A percentile compares a stretch with the other conserved stretches of the same genome.
phyloP scores from a whole-genome alignment of 2,329 filamentous ascomycete genomes.

The Penicillium polonicum region DNA sequence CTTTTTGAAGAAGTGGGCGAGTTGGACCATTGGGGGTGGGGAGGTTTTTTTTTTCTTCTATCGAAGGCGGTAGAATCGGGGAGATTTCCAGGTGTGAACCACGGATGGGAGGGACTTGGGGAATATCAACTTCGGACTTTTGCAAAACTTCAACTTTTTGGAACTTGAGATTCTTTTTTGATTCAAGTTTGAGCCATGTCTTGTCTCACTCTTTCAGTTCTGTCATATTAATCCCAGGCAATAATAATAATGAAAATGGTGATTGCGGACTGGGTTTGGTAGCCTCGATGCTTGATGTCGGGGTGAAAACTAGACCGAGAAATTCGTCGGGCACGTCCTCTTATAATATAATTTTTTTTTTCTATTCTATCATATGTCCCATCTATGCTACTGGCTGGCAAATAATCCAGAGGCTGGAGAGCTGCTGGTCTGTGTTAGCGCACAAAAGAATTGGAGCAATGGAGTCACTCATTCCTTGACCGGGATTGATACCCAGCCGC shows the following conservation, averaged over 20 bases:
- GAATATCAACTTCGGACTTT: not conserved
- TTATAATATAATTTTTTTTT: conserved; percentile 16
- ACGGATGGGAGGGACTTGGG: conserved; percentile 6
- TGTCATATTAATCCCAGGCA: not conserved
- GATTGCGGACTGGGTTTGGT: not conserved
- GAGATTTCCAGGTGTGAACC: conserved; percentile 17
- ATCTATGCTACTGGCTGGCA: conserved; percentile 21
- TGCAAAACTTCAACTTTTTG: not conserved
- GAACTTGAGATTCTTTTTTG: not conserved
- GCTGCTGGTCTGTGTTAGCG: conserved; percentile 33
- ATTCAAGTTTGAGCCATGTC: not conserved
- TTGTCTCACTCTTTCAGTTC: not conserved
- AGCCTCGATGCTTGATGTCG: not conserved
- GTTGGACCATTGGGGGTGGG: conserved; percentile 29
- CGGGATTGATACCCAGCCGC: conserved; percentile 11
- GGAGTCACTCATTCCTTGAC: conserved; percentile 27
- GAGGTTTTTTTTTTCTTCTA: conserved; percentile 16
- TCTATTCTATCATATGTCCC: conserved; percentile 5
- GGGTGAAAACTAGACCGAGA: conserved; percentile 10
- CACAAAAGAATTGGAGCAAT: conserved; percentile 28
- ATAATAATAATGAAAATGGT: not conserved
- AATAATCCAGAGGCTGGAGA: conserved; percentile 35
- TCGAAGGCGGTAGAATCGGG: conserved; percentile 44
- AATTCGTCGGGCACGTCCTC: conserved; percentile 6
- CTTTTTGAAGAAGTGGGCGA: conserved; percentile 30